A percentile compares a stretch with the other conserved stretches of the same genome.
phyloP scores from a whole-genome alignment of 306 rosid genomes.

The Malus sylvestris region DNA sequence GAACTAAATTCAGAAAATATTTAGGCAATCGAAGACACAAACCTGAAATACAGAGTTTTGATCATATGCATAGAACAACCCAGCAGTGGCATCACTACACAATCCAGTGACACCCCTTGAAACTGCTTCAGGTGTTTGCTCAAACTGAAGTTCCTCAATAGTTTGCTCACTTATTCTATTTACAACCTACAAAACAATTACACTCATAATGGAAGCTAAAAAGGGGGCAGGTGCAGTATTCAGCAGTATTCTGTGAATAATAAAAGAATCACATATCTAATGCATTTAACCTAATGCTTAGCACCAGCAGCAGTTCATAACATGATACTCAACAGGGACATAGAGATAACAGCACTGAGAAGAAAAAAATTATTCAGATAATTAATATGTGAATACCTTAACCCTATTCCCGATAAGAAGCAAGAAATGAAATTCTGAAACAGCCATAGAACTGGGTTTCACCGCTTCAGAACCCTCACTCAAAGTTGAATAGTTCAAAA shows the following conservation, averaged over 20 bases:
- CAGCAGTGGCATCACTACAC: conserved; percentile 98
- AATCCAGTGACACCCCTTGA: conserved; percentile 85
- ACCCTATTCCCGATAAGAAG: conserved; percentile 86
- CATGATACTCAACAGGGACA: not conserved
- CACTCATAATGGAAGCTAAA: conserved; percentile 19
- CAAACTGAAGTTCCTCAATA: conserved; percentile 96
- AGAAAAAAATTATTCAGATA: not conserved
- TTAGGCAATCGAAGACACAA: conserved; percentile 23
- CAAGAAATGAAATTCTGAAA: conserved; percentile 95
- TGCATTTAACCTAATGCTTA: not conserved
- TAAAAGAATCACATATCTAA: not conserved
- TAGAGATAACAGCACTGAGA: not conserved
- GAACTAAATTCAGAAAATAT: conserved; percentile 19
- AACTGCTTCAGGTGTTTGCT: conserved; percentile 71
- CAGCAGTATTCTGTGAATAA: not conserved
- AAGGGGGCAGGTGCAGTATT: conserved; percentile 1
- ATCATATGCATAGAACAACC: conserved; percentile 90
- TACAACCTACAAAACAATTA: conserved; percentile 56
- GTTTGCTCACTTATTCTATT: conserved; percentile 91
- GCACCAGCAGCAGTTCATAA: not conserved
- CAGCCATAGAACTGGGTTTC: conserved; percentile 84
- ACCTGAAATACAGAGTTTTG: conserved; percentile 95
- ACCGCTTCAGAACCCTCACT: conserved; percentile 68
- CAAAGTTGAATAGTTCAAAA: conserved; percentile 66
- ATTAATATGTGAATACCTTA: conserved; percentile 48